Base-by-base conservation (phyloP, 1,284 basidiomycete species). In the Tremellales sp. region DNA sequence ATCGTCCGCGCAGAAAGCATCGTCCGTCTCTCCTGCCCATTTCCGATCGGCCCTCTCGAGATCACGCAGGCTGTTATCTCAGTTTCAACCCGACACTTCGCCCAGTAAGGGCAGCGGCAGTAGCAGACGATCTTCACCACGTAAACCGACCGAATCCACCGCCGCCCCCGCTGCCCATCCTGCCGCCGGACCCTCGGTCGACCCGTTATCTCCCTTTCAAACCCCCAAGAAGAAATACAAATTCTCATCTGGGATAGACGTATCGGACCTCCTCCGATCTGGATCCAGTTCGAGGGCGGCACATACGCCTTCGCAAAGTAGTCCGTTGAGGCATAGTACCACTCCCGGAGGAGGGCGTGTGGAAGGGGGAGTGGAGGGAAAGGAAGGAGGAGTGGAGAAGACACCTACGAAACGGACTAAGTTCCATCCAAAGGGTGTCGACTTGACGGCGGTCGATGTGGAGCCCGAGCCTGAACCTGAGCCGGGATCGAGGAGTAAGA, bases 191-290 rank as follows among this genome's bases (percentile, higher is more conserved):
- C 11, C 3, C 26, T 36, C 39, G 10, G 12, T 19, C 23, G 21
- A 36, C 1, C 25, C 45, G 12, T 37, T 46, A 36, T 49, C 49
- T 21, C 60, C 60, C 3, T 60, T 67, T 46, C 31, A 40, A 2
- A 72, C 70, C 10, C 70, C 70, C 0, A 58, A 54, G 25, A 70
- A 70, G 47, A 58, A 59, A 49, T 62, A 54, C 52, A 64, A 62
- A 42, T 62, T 55, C 42, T 45, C 56, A 10, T 64, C 62, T 11
- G 60, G 59, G 5, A 27, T 62, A 2, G 66, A 70, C 43, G 45
- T 67, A 13, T 51, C 48, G 3, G 56, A 52, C 10, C 54, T 72
- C 3, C 48, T 67, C 0, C 36, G 40, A 24, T 39, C 49, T 15
- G 49, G 49, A 1, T 3, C 46, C 15, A 22, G 21, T n/a, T 19